Conservation (phyloP, 139 green algal genomes). For the Chlorella sp. region DNA sequence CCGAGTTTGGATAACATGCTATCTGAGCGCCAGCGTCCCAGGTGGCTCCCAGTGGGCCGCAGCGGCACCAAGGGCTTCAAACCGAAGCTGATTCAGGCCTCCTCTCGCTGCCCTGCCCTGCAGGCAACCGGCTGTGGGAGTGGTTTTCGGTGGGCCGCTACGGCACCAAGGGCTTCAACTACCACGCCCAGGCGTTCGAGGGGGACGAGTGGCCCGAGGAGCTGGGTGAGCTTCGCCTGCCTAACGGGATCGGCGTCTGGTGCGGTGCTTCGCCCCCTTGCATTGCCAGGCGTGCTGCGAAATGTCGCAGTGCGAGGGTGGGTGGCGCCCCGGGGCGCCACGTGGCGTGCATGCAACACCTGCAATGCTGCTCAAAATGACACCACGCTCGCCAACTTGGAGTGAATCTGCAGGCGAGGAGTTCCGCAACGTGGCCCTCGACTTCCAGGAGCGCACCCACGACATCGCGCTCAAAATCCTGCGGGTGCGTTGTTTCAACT, state of each 20-base stretch:
- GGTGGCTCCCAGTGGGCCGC: too few species aligned
- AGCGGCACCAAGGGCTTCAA: too few species aligned
- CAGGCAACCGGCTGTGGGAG: slow-evolving; percentile 51
- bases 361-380: too few species aligned
- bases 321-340: too few species aligned
- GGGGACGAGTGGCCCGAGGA: slow-evolving; percentile 20
- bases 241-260: too few species aligned
- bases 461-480: slow-evolving; percentile 38
- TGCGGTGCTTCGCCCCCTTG: too few species aligned
- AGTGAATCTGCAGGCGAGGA: background rate
- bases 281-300: background rate
- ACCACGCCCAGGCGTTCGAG: slow-evolving; percentile 36
- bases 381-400: too few species aligned
- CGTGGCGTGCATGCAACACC: too few species aligned
- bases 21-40: too few species aligned
- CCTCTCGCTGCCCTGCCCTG: background rate
- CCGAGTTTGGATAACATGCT: too few species aligned
- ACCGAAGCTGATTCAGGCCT: too few species aligned
- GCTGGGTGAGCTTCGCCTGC: slow-evolving; percentile 15
- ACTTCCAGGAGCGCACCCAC: slow-evolving; percentile 32
- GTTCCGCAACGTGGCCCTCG: slow-evolving; percentile 10
- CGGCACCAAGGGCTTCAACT: slow-evolving; percentile 34
- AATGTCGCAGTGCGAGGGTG: background rate
- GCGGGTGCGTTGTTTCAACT: background rate
- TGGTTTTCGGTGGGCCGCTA: slow-evolving; percentile 39